Base-by-base conservation (phyloP, 2,329 filamentous ascomycete genomes). In the Westerdykella ornata region DNA sequence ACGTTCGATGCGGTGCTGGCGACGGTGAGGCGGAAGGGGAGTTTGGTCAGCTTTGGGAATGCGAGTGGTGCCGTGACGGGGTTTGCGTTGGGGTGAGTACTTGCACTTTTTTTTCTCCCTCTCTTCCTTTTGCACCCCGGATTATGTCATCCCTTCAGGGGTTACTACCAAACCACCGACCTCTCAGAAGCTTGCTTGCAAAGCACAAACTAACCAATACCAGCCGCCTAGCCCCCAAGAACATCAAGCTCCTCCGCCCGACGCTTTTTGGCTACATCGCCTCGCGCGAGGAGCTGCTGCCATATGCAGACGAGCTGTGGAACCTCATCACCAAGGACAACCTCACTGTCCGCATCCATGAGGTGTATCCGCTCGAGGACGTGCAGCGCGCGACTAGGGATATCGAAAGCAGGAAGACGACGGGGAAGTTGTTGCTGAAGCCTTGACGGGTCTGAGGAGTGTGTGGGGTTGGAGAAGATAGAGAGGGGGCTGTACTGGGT, bases 1-100 rank as follows among this genome's bases (percentile, higher is more conserved):
- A 95, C 89, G 0, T 94, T 92, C 68, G 86, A 95, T 52, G 73
- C 78, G 15, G 84, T 82, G 56, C 63, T 95, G 49, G 79, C 88
- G 49, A 77, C 80, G 53, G 74, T 90, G 40, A 84, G 82, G 52
- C 66, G 81, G 48, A 94, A 94, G 71, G 89, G 88, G 4, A 83
- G 74, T 1, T 68, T 94, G 55, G 75, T 88, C 18, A 82, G 79
- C 37, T 94, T 89, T 67, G 88, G 88, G 3, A 94, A 94, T 67
- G 84, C 86, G 6, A 77, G 80, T 66, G 89, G 88, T 4, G 76
- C 84, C 3, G 84, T 92, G 1, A 80, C 81, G n/a, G 85, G 86
- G 0, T 67, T 84, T 49, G 66, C 72, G 36, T 73, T 84, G 52
- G 62, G 68, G 71, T 79, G 65, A 65, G 86, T 62, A 79, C 46